phyloP scores from a whole-genome alignment of 1,284 basidiomycete species.

The Mixia osmundae region DNA sequence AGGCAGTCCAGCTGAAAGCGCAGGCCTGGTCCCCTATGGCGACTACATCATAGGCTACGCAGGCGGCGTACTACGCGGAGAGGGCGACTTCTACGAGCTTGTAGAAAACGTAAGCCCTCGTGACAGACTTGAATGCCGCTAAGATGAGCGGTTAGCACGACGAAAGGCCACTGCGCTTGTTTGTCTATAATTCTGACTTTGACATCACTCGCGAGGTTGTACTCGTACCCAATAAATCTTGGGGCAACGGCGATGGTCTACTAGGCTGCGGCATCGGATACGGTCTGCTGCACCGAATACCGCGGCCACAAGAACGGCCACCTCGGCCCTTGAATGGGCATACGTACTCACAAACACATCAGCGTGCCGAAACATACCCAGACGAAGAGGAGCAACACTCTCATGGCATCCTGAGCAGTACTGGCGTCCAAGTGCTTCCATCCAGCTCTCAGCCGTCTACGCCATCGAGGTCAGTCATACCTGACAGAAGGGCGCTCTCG shows the following conservation, averaged over 20 bases:
- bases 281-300: slow-evolving; percentile 72
- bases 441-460: too few species aligned
- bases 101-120: too few species aligned
- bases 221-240: slow-evolving; percentile 66
- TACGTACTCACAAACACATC: too few species aligned
- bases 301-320: slow-evolving; percentile 24
- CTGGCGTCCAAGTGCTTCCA: too few species aligned
- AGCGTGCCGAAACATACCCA: too few species aligned
- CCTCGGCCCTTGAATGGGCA: too few species aligned
- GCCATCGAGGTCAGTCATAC: too few species aligned
- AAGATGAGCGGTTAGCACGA: slow-evolving; percentile 40
- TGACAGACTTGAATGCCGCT: slow-evolving; percentile 24
- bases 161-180: slow-evolving; percentile 74
- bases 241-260: slow-evolving; percentile 71
- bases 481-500: too few species aligned
- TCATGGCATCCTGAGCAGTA: too few species aligned
- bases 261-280: slow-evolving; percentile 71
- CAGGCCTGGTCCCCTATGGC: slow-evolving; percentile 52
- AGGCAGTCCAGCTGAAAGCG: slow-evolving; percentile 79
- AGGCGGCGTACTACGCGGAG: slow-evolving; percentile 70
- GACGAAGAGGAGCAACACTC: too few species aligned
- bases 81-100: slow-evolving; percentile 89
- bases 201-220: slow-evolving; percentile 30
- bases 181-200: slow-evolving; percentile 92
- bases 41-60: slow-evolving; percentile 88